Evolutionary conservation across 768 basidiomycete species (phyloP), one percentile per base, ranked within the genome.

Genomic region (Termitomyces sp.): DNA sequence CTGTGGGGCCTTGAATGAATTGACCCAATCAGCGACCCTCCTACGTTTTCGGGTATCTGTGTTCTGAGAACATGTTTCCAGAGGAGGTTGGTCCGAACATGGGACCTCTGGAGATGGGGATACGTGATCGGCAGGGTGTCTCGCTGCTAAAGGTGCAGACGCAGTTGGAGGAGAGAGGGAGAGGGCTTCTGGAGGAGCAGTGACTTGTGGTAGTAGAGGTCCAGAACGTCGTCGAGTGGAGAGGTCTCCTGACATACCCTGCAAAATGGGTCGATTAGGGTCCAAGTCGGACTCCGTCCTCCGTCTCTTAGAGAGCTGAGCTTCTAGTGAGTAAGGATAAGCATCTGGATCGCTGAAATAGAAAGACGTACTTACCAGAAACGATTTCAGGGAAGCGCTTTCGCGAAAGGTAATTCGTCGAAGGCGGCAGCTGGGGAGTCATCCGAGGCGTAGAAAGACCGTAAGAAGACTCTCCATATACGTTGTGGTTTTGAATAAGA

Each of bases 1-100:
- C 12, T 52, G 48, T 1, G 36, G 7, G 34, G 40, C 55, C 49
- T 32, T 56, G 6, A 56, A 59, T 11, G 57, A 32, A 25, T 51
- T 53, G 42, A 66, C 56, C 66, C 66, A 60, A 12, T 66, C 54
- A n/a, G 63, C 47, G n/a, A 62, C 42, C 40, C 63, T 47, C 59
- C 63, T 65, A 4, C 60, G 63, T 43, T 65, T 67, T 45, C 63
- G 50, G 32, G 59, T 50, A 14, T 60, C 59, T 0, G 61, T 67
- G 31, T 38, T 51, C 42, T 67, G 66, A 10, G 66, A 59, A 10
- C 36, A 17, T 0, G 50, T 56, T 36, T 57, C 60, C 3, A 36
- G 9, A 37, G 59, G 36, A 7, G 43, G 14, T 29, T 47, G 37
- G 31, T 47, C 20, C 36, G 25, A 50, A 20, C 51, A 47, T 8